A percentile compares a stretch with the other conserved stretches of the same genome.
Evolutionary conservation across 805 yeast species (phyloP).

Genomic region (Kodamaea kaohsiungensis): DNA sequence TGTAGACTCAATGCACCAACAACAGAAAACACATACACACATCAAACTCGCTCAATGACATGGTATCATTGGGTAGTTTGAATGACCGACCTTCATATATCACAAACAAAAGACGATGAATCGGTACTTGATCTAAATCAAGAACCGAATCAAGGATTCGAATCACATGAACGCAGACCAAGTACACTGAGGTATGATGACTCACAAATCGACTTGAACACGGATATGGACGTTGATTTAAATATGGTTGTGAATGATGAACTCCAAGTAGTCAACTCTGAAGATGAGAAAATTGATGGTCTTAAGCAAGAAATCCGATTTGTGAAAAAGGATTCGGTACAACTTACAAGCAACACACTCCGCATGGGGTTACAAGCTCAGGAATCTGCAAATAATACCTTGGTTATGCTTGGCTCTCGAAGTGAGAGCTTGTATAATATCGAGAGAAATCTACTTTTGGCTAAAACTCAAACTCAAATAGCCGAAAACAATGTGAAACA

Average conservation of each 20-base stretch:
- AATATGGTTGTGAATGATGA: conserved; percentile 36
- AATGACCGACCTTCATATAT: background rate
- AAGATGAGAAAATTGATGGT: conserved; percentile 87
- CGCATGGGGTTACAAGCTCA: conserved; percentile 51
- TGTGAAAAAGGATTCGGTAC: conserved; percentile 83
- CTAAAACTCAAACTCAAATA: conserved; percentile 77
- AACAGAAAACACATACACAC: conserved; percentile 15
- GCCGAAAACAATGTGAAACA: conserved; percentile 84
- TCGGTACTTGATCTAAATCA: conserved; percentile 41
- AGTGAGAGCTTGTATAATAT: conserved; percentile 80
- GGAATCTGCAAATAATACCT: conserved; percentile 59
- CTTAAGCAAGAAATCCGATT: conserved; percentile 80
- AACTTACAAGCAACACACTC: conserved; percentile 82
- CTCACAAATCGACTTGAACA: conserved; percentile 34
- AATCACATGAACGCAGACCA: conserved; percentile 19
- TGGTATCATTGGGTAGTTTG: background rate
- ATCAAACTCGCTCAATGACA: conserved; percentile 3
- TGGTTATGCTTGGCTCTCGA: conserved; percentile 94
- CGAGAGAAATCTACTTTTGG: conserved; percentile 73
- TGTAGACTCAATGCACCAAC: too few relatives aligned
- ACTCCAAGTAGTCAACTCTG: conserved; percentile 45
- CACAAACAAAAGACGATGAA: conserved; percentile 10
- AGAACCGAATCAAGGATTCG: conserved; percentile 31
- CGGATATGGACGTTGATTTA: conserved; percentile 35
- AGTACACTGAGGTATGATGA: conserved; percentile 12